Evolutionary conservation across 352 stramenopile genomes (phyloP).

Genomic region (Pythium periplocum): DNA sequence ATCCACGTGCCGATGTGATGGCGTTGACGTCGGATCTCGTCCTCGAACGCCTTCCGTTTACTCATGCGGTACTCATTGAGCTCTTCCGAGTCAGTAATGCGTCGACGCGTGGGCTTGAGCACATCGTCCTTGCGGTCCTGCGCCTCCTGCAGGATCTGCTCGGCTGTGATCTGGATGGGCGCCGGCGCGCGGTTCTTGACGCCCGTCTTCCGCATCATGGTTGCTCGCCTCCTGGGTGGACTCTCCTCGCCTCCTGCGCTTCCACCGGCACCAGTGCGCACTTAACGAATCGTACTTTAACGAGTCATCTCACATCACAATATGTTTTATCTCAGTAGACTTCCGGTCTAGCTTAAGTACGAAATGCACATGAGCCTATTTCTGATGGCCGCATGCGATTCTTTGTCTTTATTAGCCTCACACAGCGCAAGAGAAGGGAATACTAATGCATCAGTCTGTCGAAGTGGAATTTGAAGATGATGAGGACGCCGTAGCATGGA

Average conservation of each 20-base stretch:
- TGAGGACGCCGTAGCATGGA: too few relatives aligned
- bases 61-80: constrained; percentile 90
- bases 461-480: too few relatives aligned
- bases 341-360: too few relatives aligned
- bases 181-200: constrained; percentile 98
- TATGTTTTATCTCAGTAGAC: too few relatives aligned
- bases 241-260: constrained; percentile 1
- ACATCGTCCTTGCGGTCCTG: constrained; percentile 84
- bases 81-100: constrained; percentile 90
- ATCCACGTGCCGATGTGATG: constrained; percentile 97
- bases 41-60: constrained; percentile 92
- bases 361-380: too few relatives aligned
- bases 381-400: too few relatives aligned
- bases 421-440: too few relatives aligned
- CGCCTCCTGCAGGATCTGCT: constrained; percentile 97
- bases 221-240: background rate
- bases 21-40: constrained; percentile 94
- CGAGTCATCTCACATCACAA: too few relatives aligned
- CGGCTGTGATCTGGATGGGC: constrained; percentile 98
- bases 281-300: too few relatives aligned
- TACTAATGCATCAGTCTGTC: too few relatives aligned
- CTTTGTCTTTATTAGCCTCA: too few relatives aligned
- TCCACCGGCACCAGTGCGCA: background rate
- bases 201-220: constrained; percentile 79
- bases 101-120: constrained; percentile 65